Evolutionary conservation across 441 rosid species (phyloP), one percentile per base, ranked within the genome.

Genomic region (Populus hybrid): DNA sequence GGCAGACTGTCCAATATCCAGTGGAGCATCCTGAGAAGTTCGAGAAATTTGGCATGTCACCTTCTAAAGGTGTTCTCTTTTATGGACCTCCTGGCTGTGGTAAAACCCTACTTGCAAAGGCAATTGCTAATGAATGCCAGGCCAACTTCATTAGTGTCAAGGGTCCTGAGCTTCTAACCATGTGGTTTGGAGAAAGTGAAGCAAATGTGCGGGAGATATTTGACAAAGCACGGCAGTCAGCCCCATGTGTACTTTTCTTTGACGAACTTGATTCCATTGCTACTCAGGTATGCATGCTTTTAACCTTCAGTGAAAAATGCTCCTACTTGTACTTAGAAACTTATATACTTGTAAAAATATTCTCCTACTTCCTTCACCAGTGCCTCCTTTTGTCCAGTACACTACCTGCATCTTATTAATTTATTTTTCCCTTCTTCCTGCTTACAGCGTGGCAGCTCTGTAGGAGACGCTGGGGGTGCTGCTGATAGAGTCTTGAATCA

Each of bases 1-100:
- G 68, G 64, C 77, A 88, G 90, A 89, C 92, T 76, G 92, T 89
- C 75, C 90, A 89, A 81, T 87, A 89, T 82, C 93, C 93, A 8
- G 92, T 90, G 77, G 93, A 90, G 86, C 92, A 90, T 74, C 93
- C 93, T 1, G 91, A 88, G 83, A 90, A 90, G 72, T 90, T 90
- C 29, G 91, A 90, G 87, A 89, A 89, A 82, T 89, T 89, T 80
- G 92, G 92, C 33, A 87, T 90, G 92, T 87, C 93, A 24, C 93
- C 93, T n/a, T 90, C 93, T 2, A 90, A 90, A 70, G 91, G 92
- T 18, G 93, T 88, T 71, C 93, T 90, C 50, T 90, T 90, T 85
- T 89, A 88, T 78, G 91, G 92, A 21, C 92, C 92, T 11, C 92
- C 90, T n/a, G 90, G 92, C 31, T 89, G 92, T 79, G 92, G 90